These are phyloP conservation scores for Penicillium sp. DNA, from an alignment of 2,329 filamentous ascomycete species.

Conservation along the genomic window DNA sequence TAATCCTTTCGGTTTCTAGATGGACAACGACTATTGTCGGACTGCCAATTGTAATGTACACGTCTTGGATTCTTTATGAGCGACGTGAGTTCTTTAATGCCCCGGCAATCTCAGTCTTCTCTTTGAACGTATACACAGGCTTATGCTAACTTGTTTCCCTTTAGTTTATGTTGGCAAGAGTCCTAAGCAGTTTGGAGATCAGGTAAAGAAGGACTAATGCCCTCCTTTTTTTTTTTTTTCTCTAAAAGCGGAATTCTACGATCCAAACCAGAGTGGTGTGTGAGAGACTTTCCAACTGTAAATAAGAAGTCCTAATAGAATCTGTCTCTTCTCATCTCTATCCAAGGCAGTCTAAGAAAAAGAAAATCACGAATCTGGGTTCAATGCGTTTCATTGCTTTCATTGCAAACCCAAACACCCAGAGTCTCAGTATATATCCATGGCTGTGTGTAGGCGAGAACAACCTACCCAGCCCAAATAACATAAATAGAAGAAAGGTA, in stretches of 20 bases:
- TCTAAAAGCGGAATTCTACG: background rate
- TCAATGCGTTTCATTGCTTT: background rate
- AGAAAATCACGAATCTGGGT: background rate
- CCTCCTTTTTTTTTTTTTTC: background rate
- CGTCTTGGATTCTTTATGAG: conserved; percentile 35
- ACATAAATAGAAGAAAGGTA: conserved; percentile 7
- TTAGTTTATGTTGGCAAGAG: conserved; percentile 29
- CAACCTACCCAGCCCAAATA: background rate
- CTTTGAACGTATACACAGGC: background rate
- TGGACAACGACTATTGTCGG: conserved; percentile 36
- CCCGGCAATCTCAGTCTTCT: background rate
- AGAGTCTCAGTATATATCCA: conserved; percentile 8
- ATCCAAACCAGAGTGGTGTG: background rate
- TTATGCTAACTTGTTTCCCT: background rate
- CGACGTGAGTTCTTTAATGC: conserved; percentile 25
- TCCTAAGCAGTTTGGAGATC: conserved; percentile 13
- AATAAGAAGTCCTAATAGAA: background rate
- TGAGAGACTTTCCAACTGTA: background rate
- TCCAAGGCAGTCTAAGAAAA: too few species aligned
- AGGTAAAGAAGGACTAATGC: background rate
- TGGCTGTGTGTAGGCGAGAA: background rate
- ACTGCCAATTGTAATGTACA: conserved; percentile 33
- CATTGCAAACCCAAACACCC: background rate
- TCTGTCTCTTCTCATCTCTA: background rate
- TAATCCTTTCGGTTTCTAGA: conserved; percentile 16